A percentile compares a stretch with the other conserved stretches of the same genome.
phyloP scores from a whole-genome alignment of 108 stramenopile genomes.

The Bacterosira constricta region DNA sequence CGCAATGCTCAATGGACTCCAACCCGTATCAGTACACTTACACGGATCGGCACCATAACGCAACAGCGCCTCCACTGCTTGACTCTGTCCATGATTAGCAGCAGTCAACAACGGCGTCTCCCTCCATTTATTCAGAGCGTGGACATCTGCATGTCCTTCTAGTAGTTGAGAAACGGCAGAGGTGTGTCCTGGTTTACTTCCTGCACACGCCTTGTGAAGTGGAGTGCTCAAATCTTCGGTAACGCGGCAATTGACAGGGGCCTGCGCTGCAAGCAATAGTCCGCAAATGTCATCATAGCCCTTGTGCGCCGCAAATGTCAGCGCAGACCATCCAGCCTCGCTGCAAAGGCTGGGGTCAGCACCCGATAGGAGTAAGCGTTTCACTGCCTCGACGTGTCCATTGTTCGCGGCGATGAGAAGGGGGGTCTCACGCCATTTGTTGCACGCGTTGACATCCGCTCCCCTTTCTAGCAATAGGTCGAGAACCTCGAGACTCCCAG shows the following conservation, averaged over 20 bases:
- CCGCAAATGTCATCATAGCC: constrained; percentile 88
- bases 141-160: constrained; percentile 77
- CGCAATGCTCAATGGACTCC: constrained; percentile 91
- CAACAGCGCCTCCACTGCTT: constrained; percentile 77
- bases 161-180: constrained; percentile 76
- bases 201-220: constrained; percentile 90
- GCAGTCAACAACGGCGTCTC: constrained; percentile 89
- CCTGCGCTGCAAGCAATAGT: constrained; percentile 68
- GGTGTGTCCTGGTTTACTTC: constrained; percentile 81
- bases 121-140: constrained; percentile 92
- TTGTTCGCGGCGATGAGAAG: constrained; percentile 86
- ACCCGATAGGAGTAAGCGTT: constrained; percentile 73
- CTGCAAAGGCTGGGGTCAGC: constrained; percentile 84
- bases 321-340: constrained; percentile 89
- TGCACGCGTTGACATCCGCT: constrained; percentile 90
- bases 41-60: constrained; percentile 85
- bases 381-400: constrained; percentile 86
- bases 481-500: constrained; percentile 75
- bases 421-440: constrained; percentile 91
- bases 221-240: constrained; percentile 88
- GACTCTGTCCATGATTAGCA: constrained; percentile 88
- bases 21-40: constrained; percentile 89
- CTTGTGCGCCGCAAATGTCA: constrained; percentile 95
- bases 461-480: constrained; percentile 76
- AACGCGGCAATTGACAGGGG: constrained; percentile 86